A percentile compares a stretch with the other conserved stretches of the same genome.
Conservation (phyloP, 768 basidiomycete genomes). For the Dioszegia aurantiaca region DNA sequence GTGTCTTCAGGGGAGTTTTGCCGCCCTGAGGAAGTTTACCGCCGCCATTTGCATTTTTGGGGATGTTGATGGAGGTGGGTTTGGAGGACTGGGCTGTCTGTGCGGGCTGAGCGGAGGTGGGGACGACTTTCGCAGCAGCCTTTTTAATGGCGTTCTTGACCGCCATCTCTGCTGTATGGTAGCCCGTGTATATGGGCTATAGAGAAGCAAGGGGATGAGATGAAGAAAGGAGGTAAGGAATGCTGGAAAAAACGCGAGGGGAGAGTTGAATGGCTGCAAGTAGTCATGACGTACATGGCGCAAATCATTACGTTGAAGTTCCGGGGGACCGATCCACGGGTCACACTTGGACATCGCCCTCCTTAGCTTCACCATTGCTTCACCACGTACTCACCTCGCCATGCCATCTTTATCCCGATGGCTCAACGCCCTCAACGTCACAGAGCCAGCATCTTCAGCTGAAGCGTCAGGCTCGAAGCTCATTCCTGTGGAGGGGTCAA, state of each 20-base stretch:
- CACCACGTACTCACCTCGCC: background rate
- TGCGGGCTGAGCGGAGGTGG: background rate
- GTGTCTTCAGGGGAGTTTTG: constrained; percentile 69
- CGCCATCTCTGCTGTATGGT: background rate
- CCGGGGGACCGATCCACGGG: too few species aligned
- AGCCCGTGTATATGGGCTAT: background rate
- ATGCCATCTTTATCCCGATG: constrained; percentile 6
- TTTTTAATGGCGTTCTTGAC: constrained; percentile 12
- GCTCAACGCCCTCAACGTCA: background rate
- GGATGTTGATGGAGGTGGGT: constrained; percentile 7
- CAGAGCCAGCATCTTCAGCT: background rate
- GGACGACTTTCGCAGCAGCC: constrained; percentile 1
- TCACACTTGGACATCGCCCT: too few species aligned
- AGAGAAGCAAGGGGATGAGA: too few species aligned
- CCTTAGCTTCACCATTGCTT: background rate
- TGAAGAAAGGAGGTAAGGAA: too few species aligned
- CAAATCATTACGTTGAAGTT: too few species aligned
- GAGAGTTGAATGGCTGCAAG: too few species aligned
- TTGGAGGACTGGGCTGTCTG: background rate
- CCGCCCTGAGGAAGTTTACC: background rate
- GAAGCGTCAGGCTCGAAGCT: background rate
- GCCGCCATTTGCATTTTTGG: background rate
- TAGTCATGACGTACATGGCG: background rate
- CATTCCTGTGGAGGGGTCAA: background rate
- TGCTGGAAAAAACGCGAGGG: too few species aligned